These are phyloP conservation scores for Eucalyptus curtisii DNA, from an alignment of 345 rosid species.

Conservation along the genomic window DNA sequence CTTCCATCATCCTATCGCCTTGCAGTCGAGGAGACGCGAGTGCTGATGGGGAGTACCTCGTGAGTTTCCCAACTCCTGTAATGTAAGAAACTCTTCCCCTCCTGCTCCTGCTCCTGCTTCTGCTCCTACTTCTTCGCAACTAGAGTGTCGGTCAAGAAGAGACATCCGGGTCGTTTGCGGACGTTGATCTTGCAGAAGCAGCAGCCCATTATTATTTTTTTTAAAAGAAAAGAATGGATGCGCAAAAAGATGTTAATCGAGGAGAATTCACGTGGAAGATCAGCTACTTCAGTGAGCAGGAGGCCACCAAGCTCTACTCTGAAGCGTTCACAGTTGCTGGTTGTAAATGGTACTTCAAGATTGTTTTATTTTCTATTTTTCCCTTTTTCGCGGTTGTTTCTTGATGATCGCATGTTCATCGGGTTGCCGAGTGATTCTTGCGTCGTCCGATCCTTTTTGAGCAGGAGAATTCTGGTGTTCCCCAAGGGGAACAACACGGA, in stretches of 20 bases:
- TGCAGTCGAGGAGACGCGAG: neutral
- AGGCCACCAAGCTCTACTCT: neutral
- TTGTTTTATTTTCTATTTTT: too few species aligned
- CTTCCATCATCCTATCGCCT: neutral
- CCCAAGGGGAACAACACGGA: neutral
- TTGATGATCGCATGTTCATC: neutral
- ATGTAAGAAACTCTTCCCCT: neutral
- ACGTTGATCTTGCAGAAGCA: neutral
- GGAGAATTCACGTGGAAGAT: neutral
- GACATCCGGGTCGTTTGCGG: neutral
- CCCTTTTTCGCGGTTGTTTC: neutral
- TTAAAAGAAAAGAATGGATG: neutral
- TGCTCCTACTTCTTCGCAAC: neutral
- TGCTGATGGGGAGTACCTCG: neutral
- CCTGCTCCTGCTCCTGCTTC: too few species aligned
- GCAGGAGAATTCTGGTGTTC: neutral
- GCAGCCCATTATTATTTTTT: neutral
- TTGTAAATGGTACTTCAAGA: neutral
- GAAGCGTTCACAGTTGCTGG: neutral
- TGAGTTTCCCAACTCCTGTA: neutral
- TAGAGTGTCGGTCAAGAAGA: neutral
- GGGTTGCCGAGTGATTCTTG: neutral
- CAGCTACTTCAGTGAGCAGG: neutral
- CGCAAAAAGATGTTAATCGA: neutral
- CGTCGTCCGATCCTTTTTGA: neutral